Evolutionary conservation across 305 asterid species (phyloP), one percentile per base, ranked within the genome.

Genomic region (Fraxinus greggii): DNA sequence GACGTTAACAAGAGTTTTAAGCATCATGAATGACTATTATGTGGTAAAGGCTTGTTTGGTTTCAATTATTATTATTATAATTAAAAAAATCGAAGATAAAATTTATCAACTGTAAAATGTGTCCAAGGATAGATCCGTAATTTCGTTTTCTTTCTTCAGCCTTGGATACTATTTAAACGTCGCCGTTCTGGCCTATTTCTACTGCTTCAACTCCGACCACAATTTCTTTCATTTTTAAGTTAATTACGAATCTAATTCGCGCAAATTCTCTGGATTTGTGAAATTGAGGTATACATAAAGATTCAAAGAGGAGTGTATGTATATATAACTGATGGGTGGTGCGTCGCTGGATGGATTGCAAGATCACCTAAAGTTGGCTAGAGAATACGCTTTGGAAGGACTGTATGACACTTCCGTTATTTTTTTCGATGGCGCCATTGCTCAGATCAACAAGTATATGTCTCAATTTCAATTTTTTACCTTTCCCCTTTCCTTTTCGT

Each of bases 341-440:
- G 89, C 92, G 70, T 88, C 95, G 45, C 87, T 93, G 76, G 89
- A 88, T 51, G 97, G 98, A 36, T 89, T 92, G 80, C 97, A 95
- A 86, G 97, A 93, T 88, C 97, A 95, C 78, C 86, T 93, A 83
- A 95, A 93, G 87, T 86, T 95, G 84, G 99, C 99, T 19, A 90
- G 99, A 83, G 98, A 93, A 78, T 95, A 95, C 86, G 98, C 99
- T 12, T 80, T 92, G 33, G 99, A 95, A 88, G 99, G 99, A 51
- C 94, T 92, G 21, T 95, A 94, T 63, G 99, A 94, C 72, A 92
- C 97, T 76, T 89, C 97, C 28, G 76, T 95, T 48, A 94, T 95
- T 89, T 95, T 95, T 94, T 95, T 95, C 89, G 99, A 95, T 79
- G 99, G 99, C 69, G 94, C 97, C 78, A 90, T 94, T 86, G 97